Evolutionary conservation across 371 early-diverging fungal genomes (phyloP), one percentile per base, ranked within the genome.

Genomic region (Sporodiniella umbellata): DNA sequence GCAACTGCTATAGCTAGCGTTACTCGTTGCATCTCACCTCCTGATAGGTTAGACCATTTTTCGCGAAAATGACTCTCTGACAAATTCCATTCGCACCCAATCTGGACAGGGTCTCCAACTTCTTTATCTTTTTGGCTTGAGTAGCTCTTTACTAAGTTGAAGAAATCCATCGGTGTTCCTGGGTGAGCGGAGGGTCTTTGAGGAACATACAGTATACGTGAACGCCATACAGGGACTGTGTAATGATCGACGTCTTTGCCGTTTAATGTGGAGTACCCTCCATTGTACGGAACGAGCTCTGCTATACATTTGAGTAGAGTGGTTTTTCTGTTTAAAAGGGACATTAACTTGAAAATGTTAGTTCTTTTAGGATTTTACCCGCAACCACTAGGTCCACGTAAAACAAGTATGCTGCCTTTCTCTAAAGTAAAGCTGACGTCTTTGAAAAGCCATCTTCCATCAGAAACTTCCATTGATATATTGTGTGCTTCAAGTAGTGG

Each of bases 11-110:
- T 85, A 0, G 93, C 93, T 35, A 95, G 60, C 0, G 87, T 72
- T 45, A 84, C 79, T 18, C 95, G 78, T 56, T 95, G 95, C 64
- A 82, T 83, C 66, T 95, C 94, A 33, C 95, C 95, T 25, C 95
- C 95, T 12, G 92, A 91, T 10, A 95, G 69, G 18, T 79, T 83
- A 31, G 75, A 76, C 89, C 89, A 92, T 24, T 78, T 76, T 54
- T 86, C 84, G 19, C 74, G 64, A 84, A 94, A 95, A 38, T 84
- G 70, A 10, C 83, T 81, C 17, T 77, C 75, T 3, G 72, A 67
- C 4, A 91, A 50, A 17, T 80, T 81, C 90, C 89, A 92, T 33
- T 85, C 70, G 46, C 61, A 58, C 0, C 78, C 81, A 45, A 83
- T 80, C 42, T 78, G 71, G 8, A 83, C 82, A 21, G 89, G 89